Base-by-base conservation (phyloP, 768 basidiomycete genomes). In the Auricularia auricula-judae region DNA sequence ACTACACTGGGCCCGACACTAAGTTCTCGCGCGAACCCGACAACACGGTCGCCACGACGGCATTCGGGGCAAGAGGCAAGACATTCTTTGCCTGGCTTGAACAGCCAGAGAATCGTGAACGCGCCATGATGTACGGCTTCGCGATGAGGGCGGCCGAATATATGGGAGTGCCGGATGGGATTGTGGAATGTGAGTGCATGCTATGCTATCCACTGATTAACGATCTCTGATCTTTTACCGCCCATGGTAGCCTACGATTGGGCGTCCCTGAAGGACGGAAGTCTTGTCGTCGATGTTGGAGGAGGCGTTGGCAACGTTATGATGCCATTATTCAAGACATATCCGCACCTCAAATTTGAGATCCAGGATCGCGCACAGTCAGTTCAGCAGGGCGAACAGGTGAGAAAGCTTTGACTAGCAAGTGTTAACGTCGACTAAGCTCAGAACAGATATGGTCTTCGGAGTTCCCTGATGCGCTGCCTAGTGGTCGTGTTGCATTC, bases 51-150 rank as follows among this genome's bases (percentile, higher is more conserved):
- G 29, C 36, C 43, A n/a, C 39, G 5, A 35, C 35, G 14, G 14
- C 23, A 14, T 23, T 18, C 11, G 44, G 62, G 16, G 62, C 16
- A 1, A 62, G n/a, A 4, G 47, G 56, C 43, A 61, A 43, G 53
- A 80, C 81, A 1, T 89, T 82, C 70, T 91, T 91, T 67, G 83
- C 81, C 21, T 91, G 89, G 89, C 76, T 91, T 4, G 89, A 91
- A 72, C 82, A 82, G 21, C 79, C 80, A 29, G 79, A 76, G 35
- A 71, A 76, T 62, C 73, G 23, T 83, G 80, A 65, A 76, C 88
- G 61, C 76, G 90, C 64, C 81, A 84, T 67, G 77, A 89, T 42
- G 91, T 91, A 59, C 68, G 88, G 87, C 36, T 84, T 82, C 64
- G 87, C 88, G 3, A 91, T 91, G 89, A 80, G 79, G 4, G 87